Evolutionary conservation across 805 yeast genomes (phyloP), one percentile per base, ranked within the genome.

Genomic region (Saccharomycopsis sp.): DNA sequence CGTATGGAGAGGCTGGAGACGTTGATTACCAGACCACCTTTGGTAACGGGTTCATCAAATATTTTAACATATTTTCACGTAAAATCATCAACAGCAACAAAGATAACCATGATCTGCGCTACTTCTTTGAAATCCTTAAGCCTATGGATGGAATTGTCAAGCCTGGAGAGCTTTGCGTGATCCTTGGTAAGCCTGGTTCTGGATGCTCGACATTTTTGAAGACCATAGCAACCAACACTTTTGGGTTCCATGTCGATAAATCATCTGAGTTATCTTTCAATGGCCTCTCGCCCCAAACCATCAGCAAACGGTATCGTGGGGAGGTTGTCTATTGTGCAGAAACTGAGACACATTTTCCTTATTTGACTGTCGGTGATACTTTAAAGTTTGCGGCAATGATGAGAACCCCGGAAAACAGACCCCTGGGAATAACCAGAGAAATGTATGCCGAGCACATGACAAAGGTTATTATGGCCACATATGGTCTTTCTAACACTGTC

Each of bases 111-210:
- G 64, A 23, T 52, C 20, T 15, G 20, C 25, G 56, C 15, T 64
- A 68, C 44, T 62, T 63, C 58, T 82, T 80, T 62, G 81, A 79
- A 61, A 84, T 81, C 62, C 73, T 81, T 69, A 84, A 83, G 67
- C 78, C 86, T 34, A 83, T 84, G 87, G 87, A 84, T 65, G 90
- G 85, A 17, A 56, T 79, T 2, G 73, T 84, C 57, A 73, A 72
- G 55, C 84, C 88, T 2, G 89, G 90, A 54, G 85, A 84, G 61
- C 72, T 86, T 53, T 78, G 86, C 5, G 86, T 86, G 54, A 90
- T 85, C 15, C 71, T 85, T 58, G 91, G 91, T 55, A 78, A 87
- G 70, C 90, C 90, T 0, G 90, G 90, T 66, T 82, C 89, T n/a
- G 90, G 91, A 63, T 85, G 90, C 69, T 79, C 89, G 2, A 84